Percentiles rank a stretch among this genome's conserved stretches.
Conservation (phyloP, 2,329 filamentous ascomycete genomes). For the Cordyceps farinosa region DNA sequence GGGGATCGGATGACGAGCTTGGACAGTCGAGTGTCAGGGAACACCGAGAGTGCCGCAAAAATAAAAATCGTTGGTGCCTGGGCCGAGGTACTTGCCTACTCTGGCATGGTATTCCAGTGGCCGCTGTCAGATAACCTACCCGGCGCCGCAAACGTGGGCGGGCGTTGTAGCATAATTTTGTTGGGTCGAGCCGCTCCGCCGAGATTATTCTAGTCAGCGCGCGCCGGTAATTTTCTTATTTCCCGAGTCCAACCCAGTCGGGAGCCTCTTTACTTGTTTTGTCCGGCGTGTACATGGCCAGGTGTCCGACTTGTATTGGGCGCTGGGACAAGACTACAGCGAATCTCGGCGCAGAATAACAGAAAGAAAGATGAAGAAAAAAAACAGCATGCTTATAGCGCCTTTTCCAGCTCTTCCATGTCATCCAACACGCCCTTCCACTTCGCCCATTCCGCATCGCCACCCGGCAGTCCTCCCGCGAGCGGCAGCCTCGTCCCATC, state of each 20-base stretch:
- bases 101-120: neutral
- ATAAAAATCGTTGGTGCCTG: slow-evolving; percentile 7
- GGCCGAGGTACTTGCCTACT: slow-evolving; percentile 2
- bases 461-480: slow-evolving; percentile 53
- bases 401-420: slow-evolving; percentile 42
- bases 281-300: too few species aligned
- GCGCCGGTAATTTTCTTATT: neutral
- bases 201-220: too few species aligned
- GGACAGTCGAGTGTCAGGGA: neutral
- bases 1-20: neutral
- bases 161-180: neutral
- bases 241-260: neutral
- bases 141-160: neutral
- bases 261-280: too few species aligned
- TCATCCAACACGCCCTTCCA: slow-evolving; percentile 45
- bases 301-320: too few species aligned
- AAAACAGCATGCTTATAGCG: slow-evolving; percentile 20
- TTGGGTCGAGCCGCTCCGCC: neutral
- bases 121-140: neutral
- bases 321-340: too few species aligned
- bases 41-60: neutral
- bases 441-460: slow-evolving; percentile 53
- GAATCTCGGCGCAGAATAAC: too few species aligned
- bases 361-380: too few species aligned
- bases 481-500: slow-evolving; percentile 60